Base-by-base conservation (phyloP, 108 stramenopile genomes). In the Nitzschia sp. region DNA sequence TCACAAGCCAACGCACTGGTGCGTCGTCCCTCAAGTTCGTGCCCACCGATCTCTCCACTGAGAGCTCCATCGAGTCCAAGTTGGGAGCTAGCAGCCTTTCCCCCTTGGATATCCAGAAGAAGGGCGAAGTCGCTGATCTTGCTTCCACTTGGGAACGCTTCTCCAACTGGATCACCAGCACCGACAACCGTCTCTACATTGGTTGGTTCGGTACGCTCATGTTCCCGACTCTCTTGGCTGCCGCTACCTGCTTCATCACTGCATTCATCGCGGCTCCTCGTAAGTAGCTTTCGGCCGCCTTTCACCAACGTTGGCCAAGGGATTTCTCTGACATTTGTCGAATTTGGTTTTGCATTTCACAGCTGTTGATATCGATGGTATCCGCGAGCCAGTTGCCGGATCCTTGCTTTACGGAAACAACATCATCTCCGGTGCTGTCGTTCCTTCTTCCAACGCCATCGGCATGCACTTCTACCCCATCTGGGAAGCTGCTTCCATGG, bases 401-500 rank as follows among this genome's bases (percentile, higher is more conserved):
- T 73, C 72, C 38, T 46, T 73, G 25, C 35, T 73, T 3, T 73
- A 73, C 54, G 72, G 72, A 57, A 73, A 73, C 64, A 73, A 73
- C 72, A 73, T 73, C 25, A 73, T 73, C 42, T 66, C 72, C 13
- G 72, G 64, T 8, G 49, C 72, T 35, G 65, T 73, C 29, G 64
- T 73, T n/a, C 72, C 72, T 29, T 66, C 64, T 28, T 73, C 71
- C 19, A 73, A 73, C 42, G 72, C 72, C 36, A 73, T 73, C 27
- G 72, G 72, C 15, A 73, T 73, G 72, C 72, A 73, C 55, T 73
- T 73, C 21, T 73, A 73, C 64, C 72, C 72, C 11, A 65, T 73
- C 27, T 73, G 72, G 72, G 72, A 73, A 57, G 72, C 72, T 59
- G 72, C 64, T 29, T 73, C 72, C 8, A 46, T 73, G 21, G 72